Conservation (phyloP, 1,139 yeast species). For the Sugiyamaella japonica region DNA sequence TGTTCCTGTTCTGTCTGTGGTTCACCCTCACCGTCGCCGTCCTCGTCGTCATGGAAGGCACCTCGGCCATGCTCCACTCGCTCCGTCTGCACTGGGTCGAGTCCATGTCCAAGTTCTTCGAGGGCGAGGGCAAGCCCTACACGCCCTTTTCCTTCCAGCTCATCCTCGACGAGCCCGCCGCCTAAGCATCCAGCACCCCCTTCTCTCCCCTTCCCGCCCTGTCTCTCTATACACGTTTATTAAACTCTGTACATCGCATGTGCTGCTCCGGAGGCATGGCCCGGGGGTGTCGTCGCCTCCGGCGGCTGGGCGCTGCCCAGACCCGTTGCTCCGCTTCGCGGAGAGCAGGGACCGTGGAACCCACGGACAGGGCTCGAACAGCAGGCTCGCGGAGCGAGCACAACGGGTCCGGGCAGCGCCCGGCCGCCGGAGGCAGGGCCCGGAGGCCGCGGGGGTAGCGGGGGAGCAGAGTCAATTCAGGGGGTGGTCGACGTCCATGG, state of each 20-base stretch:
- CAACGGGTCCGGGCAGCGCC: conserved; percentile 8
- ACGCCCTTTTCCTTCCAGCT: conserved; percentile 69
- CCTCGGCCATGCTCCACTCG: conserved; percentile 97
- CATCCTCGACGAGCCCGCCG: conserved; percentile 11
- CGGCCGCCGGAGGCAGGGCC: conserved; percentile 11
- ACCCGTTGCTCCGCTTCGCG: conserved; percentile 5
- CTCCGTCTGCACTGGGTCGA: conserved; percentile 98
- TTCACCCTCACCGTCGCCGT: conserved; percentile 86
- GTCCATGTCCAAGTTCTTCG: conserved; percentile 96
- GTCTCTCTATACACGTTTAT: too few species aligned
- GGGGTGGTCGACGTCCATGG: conserved; percentile 5
- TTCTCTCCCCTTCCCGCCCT: background rate
- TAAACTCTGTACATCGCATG: too few species aligned
- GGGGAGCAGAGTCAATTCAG: background rate
- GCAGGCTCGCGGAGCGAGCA: background rate
- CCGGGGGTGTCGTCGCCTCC: conserved; percentile 8
- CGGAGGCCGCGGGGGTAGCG: too few species aligned
- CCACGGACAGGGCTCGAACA: background rate
- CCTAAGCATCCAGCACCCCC: background rate
- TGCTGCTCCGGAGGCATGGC: too few species aligned
- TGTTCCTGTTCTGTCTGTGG: conserved; percentile 90
- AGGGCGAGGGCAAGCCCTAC: conserved; percentile 90
- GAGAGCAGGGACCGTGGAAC: background rate
- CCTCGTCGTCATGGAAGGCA: conserved; percentile 96
- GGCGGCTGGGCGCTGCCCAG: conserved; percentile 13